Percentiles rank a stretch among this genome's conserved stretches.
Conservation (phyloP, 129 eudicot species). For the Artemisia argyi region DNA sequence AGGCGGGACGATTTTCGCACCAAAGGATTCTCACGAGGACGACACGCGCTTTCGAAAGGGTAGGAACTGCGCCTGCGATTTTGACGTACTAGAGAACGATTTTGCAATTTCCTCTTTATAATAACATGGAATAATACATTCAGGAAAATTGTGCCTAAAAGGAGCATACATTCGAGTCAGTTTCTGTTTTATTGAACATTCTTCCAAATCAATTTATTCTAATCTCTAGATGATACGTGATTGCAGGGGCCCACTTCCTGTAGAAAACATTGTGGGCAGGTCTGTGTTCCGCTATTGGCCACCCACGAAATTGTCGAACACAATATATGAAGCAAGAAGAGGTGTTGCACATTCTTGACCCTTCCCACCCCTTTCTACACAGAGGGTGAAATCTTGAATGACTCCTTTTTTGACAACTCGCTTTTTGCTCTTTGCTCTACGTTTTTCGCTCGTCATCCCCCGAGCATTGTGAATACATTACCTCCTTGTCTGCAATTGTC, state of each 20-base stretch:
- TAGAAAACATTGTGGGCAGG: conserved; percentile 76
- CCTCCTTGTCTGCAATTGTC: conserved; percentile 6
- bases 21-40: too few species aligned
- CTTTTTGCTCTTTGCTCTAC: not conserved
- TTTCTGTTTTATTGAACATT: too few species aligned
- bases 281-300: conserved; percentile 96
- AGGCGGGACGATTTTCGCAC: too few species aligned
- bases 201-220: not conserved
- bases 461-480: conserved; percentile 41
- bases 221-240: not conserved
- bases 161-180: too few species aligned
- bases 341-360: conserved; percentile 54
- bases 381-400: conserved; percentile 27
- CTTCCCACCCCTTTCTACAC: conserved; percentile 8
- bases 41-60: too few species aligned
- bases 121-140: too few species aligned
- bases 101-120: too few species aligned
- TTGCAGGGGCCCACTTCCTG: conserved; percentile 96
- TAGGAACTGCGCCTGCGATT: too few species aligned
- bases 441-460: conserved; percentile 16
- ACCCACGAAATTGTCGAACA: conserved; percentile 75
- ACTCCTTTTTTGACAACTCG: conserved; percentile 10
- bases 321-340: conserved; percentile 47
- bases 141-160: too few species aligned
- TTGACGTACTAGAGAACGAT: too few species aligned